These are phyloP conservation scores for Gymnopilus dilepis DNA, from an alignment of 768 basidiomycete genomes.

Conservation along the genomic window DNA sequence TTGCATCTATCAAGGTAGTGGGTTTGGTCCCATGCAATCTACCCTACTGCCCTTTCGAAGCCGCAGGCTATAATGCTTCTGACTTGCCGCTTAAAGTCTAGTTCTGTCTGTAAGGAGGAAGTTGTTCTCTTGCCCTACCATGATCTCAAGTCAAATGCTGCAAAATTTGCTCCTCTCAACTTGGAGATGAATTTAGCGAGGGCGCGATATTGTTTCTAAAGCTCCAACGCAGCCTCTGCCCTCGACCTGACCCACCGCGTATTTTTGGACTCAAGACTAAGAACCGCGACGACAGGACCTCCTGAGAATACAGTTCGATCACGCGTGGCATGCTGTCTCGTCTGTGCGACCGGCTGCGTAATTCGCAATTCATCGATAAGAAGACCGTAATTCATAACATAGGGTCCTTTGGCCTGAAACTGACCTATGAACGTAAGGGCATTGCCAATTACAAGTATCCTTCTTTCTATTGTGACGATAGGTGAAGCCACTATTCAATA, in stretches of 20 bases:
- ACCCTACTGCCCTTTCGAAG: too few species aligned
- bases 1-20: too few species aligned
- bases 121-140: too few species aligned
- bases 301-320: neutral
- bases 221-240: neutral
- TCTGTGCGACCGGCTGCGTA: constrained; percentile 1
- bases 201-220: neutral
- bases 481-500: neutral
- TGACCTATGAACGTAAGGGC: neutral
- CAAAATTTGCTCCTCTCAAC: too few species aligned
- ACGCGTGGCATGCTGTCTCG: neutral
- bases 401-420: neutral
- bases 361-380: constrained; percentile 5
- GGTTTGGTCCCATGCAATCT: too few species aligned
- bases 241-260: neutral
- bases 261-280: neutral
- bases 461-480: neutral
- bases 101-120: too few species aligned
- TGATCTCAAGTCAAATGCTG: too few species aligned
- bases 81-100: too few species aligned
- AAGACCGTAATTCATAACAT: neutral
- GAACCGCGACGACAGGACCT: neutral
- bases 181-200: too few species aligned
- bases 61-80: too few species aligned
- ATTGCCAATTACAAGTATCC: neutral